These are phyloP conservation scores for Trichosanthes truncata DNA, from an alignment of 306 rosid species.

Conservation along the genomic window DNA sequence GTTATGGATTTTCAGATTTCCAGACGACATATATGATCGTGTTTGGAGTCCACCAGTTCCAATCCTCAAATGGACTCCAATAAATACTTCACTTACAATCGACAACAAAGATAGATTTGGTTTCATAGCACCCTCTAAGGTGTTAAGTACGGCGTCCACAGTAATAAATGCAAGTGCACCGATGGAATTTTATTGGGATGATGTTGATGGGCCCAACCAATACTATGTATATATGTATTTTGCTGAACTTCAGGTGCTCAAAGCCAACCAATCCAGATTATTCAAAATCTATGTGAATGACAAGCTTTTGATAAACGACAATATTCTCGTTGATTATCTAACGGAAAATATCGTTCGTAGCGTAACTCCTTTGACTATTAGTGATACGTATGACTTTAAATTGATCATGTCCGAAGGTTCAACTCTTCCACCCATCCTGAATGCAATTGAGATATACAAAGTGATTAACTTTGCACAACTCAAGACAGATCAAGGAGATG, in stretches of 20 bases:
- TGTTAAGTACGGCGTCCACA: constrained; percentile 17
- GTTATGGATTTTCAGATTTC: not conserved
- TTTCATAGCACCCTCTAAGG: not conserved
- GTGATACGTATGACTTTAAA: not conserved
- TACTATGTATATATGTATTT: constrained; percentile 31
- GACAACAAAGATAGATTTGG: not conserved
- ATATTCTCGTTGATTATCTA: constrained; percentile 2
- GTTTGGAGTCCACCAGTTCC: not conserved
- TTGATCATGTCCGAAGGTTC: constrained; percentile 15
- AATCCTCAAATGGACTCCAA: not conserved
- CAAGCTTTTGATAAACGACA: not conserved
- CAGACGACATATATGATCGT: not conserved
- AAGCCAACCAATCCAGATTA: constrained; percentile 20
- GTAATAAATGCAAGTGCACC: constrained; percentile 6
- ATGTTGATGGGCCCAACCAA: not conserved
- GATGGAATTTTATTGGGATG: constrained; percentile 16
- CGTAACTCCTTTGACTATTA: not conserved
- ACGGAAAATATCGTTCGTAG: not conserved
- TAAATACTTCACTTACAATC: not conserved
- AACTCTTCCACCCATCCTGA: constrained; percentile 36
- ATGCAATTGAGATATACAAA: constrained; percentile 34
- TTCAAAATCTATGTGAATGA: constrained; percentile 29
- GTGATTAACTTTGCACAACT: constrained; percentile 12
- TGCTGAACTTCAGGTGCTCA: constrained; percentile 22
- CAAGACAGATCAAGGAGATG: constrained; percentile 26